Evolutionary conservation across 306 rosid genomes (phyloP), one percentile per base, ranked within the genome.

Genomic region (Quercus agrifolia): DNA sequence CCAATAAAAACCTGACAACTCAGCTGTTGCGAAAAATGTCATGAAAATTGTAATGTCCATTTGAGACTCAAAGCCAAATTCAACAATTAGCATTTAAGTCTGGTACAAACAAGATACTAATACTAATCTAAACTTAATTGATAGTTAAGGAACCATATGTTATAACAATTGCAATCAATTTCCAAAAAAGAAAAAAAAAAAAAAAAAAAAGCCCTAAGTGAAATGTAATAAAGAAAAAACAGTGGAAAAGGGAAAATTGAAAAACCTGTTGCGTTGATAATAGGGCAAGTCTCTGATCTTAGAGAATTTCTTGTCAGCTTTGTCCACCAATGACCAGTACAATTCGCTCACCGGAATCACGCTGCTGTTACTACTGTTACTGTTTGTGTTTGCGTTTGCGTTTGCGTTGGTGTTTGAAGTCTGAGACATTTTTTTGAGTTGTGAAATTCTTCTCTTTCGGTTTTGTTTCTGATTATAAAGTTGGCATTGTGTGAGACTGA

Each of bases 281-380:
- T 79, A 87, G 33, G 97, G 93, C 31, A 90, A 83, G 88, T 90
- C 91, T 70, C 89, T 84, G 90, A 92, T 92, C 80, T 92, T 92
- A 80, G 94, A 87, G 87, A 92, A 92, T 63, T 92, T 92, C 85
- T 92, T 89, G 78, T 92, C 94, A 9, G 97, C 94, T 86, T 90
- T 89, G 27, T 90, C 91, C 56, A 86, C 92, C 14, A 92, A 87
- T 77, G 92, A 81, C 94, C 94, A 92, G 85, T 89, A 92, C 38
- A 81, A 73, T 74, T 92, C 97, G 85, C 87, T 90, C 67, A 83
- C 92, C 5, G 94, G 91, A 55, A 90, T 74, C 23, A 1, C 85
- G 82, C 28, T 80, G 69, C 75, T 79, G 83, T 21, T 38, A 38
- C 46, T 74, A n/a, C 46, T 52, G 67, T 12, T 30, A 3, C 58